A percentile compares a stretch with the other conserved stretches of the same genome.
These are phyloP conservation scores for Candida yuanshanica DNA, from an alignment of 805 yeast species.

Conservation along the genomic window DNA sequence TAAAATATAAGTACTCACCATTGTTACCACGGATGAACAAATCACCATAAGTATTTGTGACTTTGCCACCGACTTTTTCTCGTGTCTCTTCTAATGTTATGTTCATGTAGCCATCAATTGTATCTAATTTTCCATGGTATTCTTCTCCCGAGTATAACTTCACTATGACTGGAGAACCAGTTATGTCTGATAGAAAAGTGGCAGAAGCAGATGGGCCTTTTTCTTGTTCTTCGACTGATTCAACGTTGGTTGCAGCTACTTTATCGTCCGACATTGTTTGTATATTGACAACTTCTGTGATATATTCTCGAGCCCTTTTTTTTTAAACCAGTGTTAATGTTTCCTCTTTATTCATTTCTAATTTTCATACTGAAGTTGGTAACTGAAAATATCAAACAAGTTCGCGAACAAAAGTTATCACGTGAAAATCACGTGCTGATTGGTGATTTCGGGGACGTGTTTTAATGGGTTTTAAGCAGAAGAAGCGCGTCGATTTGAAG, in stretches of 20 bases:
- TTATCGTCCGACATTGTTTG: neutral
- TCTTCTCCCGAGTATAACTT: conserved; percentile 84
- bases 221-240: neutral
- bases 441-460: no score
- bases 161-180: conserved; percentile 76
- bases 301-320: no score
- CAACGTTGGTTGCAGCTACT: neutral
- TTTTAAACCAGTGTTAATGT: no score
- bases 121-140: conserved; percentile 69
- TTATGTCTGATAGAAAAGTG: conserved; percentile 71
- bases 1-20: conserved; percentile 49
- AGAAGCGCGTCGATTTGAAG: no score
- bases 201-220: conserved; percentile 27
- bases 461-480: no score
- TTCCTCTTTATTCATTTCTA: no score
- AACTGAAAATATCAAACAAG: no score
- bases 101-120: conserved; percentile 97
- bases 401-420: no score
- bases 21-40: conserved; percentile 85
- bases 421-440: no score
- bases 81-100: conserved; percentile 75
- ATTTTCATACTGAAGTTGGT: no score
- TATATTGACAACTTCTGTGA: no score
- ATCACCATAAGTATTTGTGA: conserved; percentile 58
- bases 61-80: conserved; percentile 51